Percentiles rank a stretch among this genome's conserved stretches.
phyloP scores from a whole-genome alignment of 2,329 filamentous ascomycete species.

The Alternaria longipes region DNA sequence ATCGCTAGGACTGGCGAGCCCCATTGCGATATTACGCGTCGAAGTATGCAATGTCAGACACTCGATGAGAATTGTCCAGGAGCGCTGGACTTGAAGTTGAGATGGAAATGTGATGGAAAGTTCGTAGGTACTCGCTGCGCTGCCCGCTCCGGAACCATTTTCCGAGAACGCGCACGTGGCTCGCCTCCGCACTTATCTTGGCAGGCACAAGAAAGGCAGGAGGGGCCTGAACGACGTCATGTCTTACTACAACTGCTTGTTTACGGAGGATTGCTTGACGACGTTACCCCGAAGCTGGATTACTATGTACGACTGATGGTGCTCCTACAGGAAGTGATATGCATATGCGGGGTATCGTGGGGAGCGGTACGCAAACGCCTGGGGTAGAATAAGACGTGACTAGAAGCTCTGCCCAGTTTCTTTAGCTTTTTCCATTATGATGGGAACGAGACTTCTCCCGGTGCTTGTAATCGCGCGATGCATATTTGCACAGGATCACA shows the following conservation, averaged over 20 bases:
- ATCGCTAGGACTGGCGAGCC: neutral
- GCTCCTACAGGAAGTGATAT: slow-evolving; percentile 12
- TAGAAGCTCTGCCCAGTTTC: neutral
- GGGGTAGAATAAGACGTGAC: slow-evolving; percentile 1
- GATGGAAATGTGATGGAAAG: neutral
- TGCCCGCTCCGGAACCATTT: neutral
- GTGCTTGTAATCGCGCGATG: slow-evolving; percentile 3
- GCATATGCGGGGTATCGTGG: slow-evolving; percentile 27
- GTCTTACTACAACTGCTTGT: neutral
- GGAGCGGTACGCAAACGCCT: slow-evolving; percentile 5
- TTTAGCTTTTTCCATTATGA: slow-evolving; percentile 2
- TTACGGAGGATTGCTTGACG: slow-evolving; percentile 6
- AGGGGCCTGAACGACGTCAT: slow-evolving; percentile 30
- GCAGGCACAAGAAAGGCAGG: slow-evolving; percentile 27
- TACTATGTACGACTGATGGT: neutral
- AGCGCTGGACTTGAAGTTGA: neutral
- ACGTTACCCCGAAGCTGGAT: slow-evolving; percentile 37
- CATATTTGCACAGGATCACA: slow-evolving; percentile 22
- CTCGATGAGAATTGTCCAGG: neutral
- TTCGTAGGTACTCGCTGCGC: neutral
- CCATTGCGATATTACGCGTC: neutral
- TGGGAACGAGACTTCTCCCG: neutral
- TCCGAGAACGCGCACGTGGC: neutral
- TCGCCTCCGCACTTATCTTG: slow-evolving; percentile 21
- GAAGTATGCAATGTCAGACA: too few relatives aligned